Evolutionary conservation across 352 stramenopile species (phyloP), one percentile per base, ranked within the genome.

Genomic region (Hyaloperonospora arabidopsidis): DNA sequence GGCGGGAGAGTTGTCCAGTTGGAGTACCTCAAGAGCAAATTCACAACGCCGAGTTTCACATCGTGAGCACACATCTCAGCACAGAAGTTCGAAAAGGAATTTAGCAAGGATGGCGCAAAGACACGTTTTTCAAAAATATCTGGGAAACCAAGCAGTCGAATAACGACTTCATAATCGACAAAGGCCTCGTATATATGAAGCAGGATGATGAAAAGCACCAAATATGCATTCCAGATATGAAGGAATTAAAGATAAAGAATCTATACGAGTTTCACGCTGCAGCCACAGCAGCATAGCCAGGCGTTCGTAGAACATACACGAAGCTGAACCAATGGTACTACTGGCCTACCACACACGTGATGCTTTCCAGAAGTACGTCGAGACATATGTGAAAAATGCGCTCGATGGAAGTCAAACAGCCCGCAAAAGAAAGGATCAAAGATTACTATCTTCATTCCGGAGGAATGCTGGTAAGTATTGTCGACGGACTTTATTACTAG

Each of bases 401-500:
- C 66, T 44, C 38, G 38, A 44, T 44, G 15, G 38, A 44, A 44
- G 38, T 44, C 11, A 22, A 44, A 44, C 15, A 44, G 38, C 38
- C 38, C 17, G 38, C 38, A 7, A 21, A 44, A 22, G 38, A 44
- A 44, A 44, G 38, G 38, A 21, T 44, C 19, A 44, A 44, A 21
- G 38, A 44, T 44, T 44, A 2, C 38, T 44, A 44, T 44, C 15
- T 14, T 14, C 13, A 44, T 44, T 44, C 13, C 38, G 38, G 15
- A 44, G 38, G 38, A 44, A 44, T 44, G 11, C 38, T 44, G 38
- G 15, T 8, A 44, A 44, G 38, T 44, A 22, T 10, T 44, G 38
- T 44, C 54, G 11, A 68, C 65, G 39, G 56, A 67, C 34, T 67
- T 68, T 15, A 59, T 73, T 12, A 66, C 59, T 5, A 56, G 52